Conservation (phyloP, 495 filamentous ascomycete genomes). For the Polyplosphaeria fusca region DNA sequence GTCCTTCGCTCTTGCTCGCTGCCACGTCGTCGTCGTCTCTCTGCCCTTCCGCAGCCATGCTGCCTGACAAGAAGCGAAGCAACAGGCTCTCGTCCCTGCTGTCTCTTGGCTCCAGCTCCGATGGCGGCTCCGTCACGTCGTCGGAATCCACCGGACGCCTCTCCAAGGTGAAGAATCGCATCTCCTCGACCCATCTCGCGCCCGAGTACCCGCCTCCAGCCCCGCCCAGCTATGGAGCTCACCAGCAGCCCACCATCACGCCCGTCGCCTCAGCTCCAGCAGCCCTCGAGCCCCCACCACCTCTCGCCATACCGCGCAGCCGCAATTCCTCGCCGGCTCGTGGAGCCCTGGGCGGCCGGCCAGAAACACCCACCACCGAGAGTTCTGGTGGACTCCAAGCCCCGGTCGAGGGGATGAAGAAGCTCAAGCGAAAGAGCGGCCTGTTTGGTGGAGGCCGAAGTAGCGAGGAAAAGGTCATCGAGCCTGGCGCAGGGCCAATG, state of each 20-base stretch:
- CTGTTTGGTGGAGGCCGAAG: conserved; percentile 19
- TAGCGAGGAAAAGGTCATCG: conserved; percentile 23
- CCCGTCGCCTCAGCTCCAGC: conserved; percentile 17
- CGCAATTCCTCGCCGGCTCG: conserved; percentile 21
- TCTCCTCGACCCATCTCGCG: conserved; percentile 11
- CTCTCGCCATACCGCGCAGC: conserved; percentile 2
- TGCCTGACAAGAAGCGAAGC: conserved; percentile 16
- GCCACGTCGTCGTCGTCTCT: no score
- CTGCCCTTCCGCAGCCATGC: background rate
- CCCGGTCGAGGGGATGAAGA: conserved; percentile 13
- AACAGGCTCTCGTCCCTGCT: conserved; percentile 26
- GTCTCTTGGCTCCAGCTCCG: conserved; percentile 7
- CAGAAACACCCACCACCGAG: conserved; percentile 15
- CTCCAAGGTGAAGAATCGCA: conserved; percentile 16
- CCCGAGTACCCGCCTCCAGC: conserved; percentile 21
- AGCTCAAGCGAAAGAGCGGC: conserved; percentile 21
- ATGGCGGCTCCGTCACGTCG: conserved; percentile 5
- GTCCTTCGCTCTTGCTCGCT: no score
- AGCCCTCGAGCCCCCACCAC: conserved; percentile 20
- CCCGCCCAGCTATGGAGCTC: background rate
- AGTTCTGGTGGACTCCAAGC: background rate
- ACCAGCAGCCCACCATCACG: background rate
- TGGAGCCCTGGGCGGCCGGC: conserved; percentile 1
- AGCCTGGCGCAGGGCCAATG: conserved; percentile 10
- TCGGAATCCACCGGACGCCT: conserved; percentile 15